These are phyloP conservation scores for Aspergillus aculeatus DNA, from an alignment of 2,329 filamentous ascomycete genomes.

Conservation along the genomic window DNA sequence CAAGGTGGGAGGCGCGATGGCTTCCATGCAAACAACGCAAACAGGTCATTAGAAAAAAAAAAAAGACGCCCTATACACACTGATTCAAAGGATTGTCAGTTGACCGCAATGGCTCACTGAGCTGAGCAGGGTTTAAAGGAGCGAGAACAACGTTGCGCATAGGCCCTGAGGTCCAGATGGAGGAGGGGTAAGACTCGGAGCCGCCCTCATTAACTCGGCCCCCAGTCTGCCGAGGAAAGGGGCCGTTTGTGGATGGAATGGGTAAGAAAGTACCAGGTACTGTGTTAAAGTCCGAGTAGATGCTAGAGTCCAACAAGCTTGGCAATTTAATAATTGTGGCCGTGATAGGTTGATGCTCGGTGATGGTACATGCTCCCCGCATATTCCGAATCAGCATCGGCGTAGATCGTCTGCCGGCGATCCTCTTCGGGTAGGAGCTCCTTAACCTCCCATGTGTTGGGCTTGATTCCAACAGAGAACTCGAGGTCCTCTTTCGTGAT, in stretches of 20 bases:
- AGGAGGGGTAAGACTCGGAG: background rate
- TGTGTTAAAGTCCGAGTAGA: background rate
- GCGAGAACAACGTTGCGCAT: background rate
- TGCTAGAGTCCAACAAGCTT: background rate
- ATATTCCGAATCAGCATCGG: conserved; percentile 53
- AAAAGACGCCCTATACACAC: background rate
- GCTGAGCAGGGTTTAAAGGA: background rate
- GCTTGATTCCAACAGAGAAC: conserved; percentile 91
- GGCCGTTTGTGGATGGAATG: background rate
- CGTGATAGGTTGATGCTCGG: conserved; percentile 38
- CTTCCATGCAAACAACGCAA: background rate
- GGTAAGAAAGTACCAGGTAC: background rate
- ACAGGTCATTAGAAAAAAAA: background rate
- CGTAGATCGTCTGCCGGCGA: conserved; percentile 69
- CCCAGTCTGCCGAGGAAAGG: background rate
- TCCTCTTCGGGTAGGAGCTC: conserved; percentile 81
- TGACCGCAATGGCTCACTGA: background rate
- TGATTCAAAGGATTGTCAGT: background rate
- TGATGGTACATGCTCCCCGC: conserved; percentile 46
- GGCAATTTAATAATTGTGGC: conserved; percentile 34
- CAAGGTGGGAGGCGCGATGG: too few relatives aligned
- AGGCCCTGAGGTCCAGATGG: background rate
- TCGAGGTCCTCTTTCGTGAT: conserved; percentile 98
- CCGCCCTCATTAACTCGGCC: background rate
- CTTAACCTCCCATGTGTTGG: conserved; percentile 98